These are phyloP conservation scores for Acacia confusa DNA, from an alignment of 306 rosid genomes.

Conservation along the genomic window DNA sequence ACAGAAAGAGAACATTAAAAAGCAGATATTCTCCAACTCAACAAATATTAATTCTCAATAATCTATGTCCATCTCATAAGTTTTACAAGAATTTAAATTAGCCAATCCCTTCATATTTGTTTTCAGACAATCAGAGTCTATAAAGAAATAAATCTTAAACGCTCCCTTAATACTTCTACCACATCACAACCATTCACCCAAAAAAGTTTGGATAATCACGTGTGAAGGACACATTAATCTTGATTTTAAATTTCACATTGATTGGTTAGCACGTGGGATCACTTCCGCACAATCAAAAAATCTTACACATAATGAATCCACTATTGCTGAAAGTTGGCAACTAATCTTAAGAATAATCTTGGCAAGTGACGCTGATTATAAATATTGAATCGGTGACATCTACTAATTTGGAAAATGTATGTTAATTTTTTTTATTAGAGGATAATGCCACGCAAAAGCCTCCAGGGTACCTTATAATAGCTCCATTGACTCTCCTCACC, in stretches of 20 bases:
- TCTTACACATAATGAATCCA: background rate
- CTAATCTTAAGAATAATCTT: background rate
- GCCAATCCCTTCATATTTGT: background rate
- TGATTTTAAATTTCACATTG: background rate
- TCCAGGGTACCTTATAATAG: slow-evolving; percentile 58
- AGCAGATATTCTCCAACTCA: background rate
- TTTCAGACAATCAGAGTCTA: background rate
- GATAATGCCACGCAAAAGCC: background rate
- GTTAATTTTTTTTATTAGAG: background rate
- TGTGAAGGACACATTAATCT: background rate
- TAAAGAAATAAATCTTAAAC: background rate
- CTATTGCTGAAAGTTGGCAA: background rate
- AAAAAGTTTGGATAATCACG: background rate
- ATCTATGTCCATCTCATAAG: background rate
- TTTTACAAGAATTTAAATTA: background rate
- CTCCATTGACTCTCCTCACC: slow-evolving; percentile 64
- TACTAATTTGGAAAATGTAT: background rate
- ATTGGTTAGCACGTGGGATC: background rate
- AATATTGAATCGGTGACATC: background rate
- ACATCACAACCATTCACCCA: background rate
- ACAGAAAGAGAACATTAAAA: background rate
- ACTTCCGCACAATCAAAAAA: background rate
- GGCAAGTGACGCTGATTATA: background rate
- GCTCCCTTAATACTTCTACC: background rate
- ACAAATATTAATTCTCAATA: background rate